These are phyloP conservation scores for Aspergillus novofumigatus DNA, from an alignment of 2,329 filamentous ascomycete genomes.

Conservation along the genomic window DNA sequence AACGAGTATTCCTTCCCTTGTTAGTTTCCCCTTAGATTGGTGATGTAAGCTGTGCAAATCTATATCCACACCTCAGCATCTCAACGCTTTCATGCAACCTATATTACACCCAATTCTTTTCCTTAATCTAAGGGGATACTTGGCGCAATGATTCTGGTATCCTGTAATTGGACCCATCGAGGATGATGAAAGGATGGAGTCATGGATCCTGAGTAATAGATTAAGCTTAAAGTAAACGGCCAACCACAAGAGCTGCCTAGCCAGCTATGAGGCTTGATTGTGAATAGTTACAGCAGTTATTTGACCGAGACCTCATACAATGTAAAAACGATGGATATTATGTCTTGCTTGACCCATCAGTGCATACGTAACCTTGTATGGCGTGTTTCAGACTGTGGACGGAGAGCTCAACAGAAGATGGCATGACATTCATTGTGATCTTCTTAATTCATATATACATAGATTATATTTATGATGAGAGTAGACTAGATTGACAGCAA, in stretches of 20 bases:
- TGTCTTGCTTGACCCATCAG: not conserved
- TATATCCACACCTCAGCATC: too few species aligned
- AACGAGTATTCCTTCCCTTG: too few species aligned
- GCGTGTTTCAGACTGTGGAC: not conserved
- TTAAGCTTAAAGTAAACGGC: not conserved
- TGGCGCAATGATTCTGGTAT: too few species aligned
- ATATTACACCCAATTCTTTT: too few species aligned
- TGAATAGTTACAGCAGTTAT: too few species aligned
- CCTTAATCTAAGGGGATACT: too few species aligned
- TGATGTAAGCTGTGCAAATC: too few species aligned
- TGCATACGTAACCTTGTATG: not conserved
- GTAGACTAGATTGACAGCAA: not conserved
- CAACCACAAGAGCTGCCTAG: too few species aligned
- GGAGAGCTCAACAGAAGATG: not conserved
- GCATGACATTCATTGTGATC: not conserved
- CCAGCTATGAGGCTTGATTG: not conserved
- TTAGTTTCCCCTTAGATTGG: too few species aligned
- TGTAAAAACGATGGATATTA: not conserved
- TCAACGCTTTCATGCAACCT: too few species aligned
- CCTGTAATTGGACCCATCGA: too few species aligned
- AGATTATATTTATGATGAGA: too few species aligned
- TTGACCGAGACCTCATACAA: not conserved
- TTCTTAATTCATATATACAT: not conserved
- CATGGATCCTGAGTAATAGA: not conserved
- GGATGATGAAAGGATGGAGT: not conserved